phyloP scores from a whole-genome alignment of 768 basidiomycete genomes.

The Multifurca ochricompacta region DNA sequence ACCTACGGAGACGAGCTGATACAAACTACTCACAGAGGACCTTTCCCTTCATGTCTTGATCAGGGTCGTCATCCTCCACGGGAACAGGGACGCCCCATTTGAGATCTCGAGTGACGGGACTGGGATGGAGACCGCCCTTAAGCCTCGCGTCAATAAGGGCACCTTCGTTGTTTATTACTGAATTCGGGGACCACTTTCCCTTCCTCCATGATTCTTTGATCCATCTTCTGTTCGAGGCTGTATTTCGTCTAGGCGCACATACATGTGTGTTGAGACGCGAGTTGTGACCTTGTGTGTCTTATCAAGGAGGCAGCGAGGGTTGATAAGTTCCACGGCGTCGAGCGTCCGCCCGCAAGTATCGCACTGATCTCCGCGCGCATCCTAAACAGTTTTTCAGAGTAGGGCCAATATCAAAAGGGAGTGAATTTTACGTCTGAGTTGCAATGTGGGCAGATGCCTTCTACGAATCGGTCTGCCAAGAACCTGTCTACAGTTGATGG shows the following conservation, averaged over 20 bases:
- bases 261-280: constrained; percentile 82
- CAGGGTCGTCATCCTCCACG: constrained; percentile 56
- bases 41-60: constrained; percentile 83
- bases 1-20: background rate
- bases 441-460: constrained; percentile 96
- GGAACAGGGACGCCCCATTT: constrained; percentile 97
- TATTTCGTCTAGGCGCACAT: constrained; percentile 74
- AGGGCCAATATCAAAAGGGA: background rate
- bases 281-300: constrained; percentile 71
- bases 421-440: constrained; percentile 53
- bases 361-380: constrained; percentile 97
- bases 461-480: constrained; percentile 94
- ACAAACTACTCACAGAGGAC: constrained; percentile 72
- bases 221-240: constrained; percentile 86
- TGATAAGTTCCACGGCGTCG: constrained; percentile 87
- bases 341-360: constrained; percentile 89
- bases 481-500: constrained; percentile 44
- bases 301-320: constrained; percentile 89
- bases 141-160: constrained; percentile 85
- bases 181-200: constrained; percentile 91
- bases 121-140: constrained; percentile 76
- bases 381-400: constrained; percentile 36
- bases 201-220: constrained; percentile 68
- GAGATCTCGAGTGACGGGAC: constrained; percentile 89
- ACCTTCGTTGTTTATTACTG: constrained; percentile 82